Evolutionary conservation across 1,284 basidiomycete species (phyloP).

Genomic region (Nidula niveotomentosa): DNA sequence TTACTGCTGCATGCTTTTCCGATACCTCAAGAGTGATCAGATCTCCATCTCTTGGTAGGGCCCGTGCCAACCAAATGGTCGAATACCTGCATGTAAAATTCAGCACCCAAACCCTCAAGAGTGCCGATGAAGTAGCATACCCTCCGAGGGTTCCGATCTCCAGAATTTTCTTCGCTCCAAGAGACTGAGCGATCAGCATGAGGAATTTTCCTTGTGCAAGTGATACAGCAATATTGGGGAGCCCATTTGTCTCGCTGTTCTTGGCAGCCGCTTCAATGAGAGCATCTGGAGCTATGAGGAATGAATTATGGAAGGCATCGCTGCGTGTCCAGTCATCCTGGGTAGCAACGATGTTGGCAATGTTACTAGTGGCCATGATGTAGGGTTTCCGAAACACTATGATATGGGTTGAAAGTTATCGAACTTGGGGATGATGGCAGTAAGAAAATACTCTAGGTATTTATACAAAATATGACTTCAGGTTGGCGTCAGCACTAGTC

Average conservation of each 20-base stretch:
- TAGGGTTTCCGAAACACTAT: too few relatives aligned
- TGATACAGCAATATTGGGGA: slow-evolving; percentile 55
- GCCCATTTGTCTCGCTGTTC: slow-evolving; percentile 39
- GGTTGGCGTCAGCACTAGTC: too few relatives aligned
- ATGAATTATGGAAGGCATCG: slow-evolving; percentile 57
- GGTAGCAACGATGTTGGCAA: slow-evolving; percentile 3
- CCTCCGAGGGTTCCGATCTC: slow-evolving; percentile 66
- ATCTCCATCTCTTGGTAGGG: slow-evolving; percentile 7
- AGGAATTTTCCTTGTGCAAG: slow-evolving; percentile 59
- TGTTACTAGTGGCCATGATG: too few relatives aligned
- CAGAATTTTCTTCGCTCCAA: slow-evolving; percentile 50
- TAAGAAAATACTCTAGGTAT: too few relatives aligned
- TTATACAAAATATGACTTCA: too few relatives aligned
- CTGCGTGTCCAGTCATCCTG: slow-evolving; percentile 46
- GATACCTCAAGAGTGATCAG: slow-evolving; percentile 45
- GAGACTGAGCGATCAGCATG: slow-evolving; percentile 44
- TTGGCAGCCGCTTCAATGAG: slow-evolving; percentile 40
- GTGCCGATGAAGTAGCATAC: slow-evolving; percentile 25
- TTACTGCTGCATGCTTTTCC: slow-evolving; percentile 49
- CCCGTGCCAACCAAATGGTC: slow-evolving; percentile 7
- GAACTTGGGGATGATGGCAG: too few relatives aligned
- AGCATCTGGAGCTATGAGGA: slow-evolving; percentile 44
- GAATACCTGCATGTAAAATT: slow-evolving; percentile 6
- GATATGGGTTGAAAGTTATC: too few relatives aligned
- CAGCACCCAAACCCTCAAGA: too few relatives aligned